phyloP scores from a whole-genome alignment of 306 rosid genomes.

The Corylus americana region DNA sequence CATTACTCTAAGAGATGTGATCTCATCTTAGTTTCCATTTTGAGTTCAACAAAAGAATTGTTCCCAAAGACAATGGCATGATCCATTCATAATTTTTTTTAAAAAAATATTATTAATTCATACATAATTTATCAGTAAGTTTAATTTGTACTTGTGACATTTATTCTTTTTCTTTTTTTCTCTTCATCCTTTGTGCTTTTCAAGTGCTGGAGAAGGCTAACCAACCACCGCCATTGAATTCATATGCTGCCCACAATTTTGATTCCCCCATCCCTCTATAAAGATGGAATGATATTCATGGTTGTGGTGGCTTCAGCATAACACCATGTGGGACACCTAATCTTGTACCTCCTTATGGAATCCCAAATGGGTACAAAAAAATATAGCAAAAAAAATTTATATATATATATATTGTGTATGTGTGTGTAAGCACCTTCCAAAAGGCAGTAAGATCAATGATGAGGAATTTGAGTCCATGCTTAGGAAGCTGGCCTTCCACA shows the following conservation, averaged over 20 bases:
- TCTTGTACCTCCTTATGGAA: slow-evolving; percentile 38
- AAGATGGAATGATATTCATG: slow-evolving; percentile 37
- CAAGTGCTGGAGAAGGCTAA: background rate
- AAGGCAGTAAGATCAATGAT: slow-evolving; percentile 37
- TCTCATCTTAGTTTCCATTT: no score
- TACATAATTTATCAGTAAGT: background rate
- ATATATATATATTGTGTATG: slow-evolving; percentile 4
- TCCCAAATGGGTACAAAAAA: slow-evolving; percentile 40
- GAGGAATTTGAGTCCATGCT: slow-evolving; percentile 35
- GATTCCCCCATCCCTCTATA: slow-evolving; percentile 16
- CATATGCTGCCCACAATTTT: slow-evolving; percentile 32
- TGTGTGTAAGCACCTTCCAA: slow-evolving; percentile 21
- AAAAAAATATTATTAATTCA: no score
- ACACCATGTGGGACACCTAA: slow-evolving; percentile 66
- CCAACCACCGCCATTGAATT: slow-evolving; percentile 2
- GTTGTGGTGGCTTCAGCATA: slow-evolving; percentile 48
- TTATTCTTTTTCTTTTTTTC: background rate
- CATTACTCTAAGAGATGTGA: no score
- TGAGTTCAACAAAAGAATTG: no score
- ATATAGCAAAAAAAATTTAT: slow-evolving; percentile 21
- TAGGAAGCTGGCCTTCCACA: slow-evolving; percentile 52
- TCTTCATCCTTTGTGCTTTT: background rate
- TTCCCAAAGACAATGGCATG: no score
- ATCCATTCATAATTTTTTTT: no score
- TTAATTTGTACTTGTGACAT: background rate